A percentile compares a stretch with the other conserved stretches of the same genome.
phyloP scores from a whole-genome alignment of 176 grass and related monocot genomes.

The Lolium perenne region DNA sequence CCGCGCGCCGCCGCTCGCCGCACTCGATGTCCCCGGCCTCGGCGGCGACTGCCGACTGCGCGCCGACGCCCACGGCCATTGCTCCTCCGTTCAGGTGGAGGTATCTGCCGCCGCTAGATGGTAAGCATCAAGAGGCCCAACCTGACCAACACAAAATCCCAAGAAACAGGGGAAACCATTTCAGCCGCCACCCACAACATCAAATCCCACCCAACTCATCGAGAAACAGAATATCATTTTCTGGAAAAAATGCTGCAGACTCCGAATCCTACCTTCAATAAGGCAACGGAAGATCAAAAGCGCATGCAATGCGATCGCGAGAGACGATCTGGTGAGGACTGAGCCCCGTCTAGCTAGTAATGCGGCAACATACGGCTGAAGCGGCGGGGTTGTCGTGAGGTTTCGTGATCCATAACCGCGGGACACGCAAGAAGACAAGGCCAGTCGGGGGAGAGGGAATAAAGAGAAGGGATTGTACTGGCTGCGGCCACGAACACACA shows the following conservation, averaged over 20 bases:
- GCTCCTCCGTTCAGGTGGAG: background rate
- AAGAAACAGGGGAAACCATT: slow-evolving; percentile 1
- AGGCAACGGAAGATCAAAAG: background rate
- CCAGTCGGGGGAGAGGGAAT: slow-evolving; percentile 36
- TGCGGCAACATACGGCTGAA: slow-evolving; percentile 22
- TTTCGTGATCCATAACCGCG: slow-evolving; percentile 58
- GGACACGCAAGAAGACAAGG: slow-evolving; percentile 49
- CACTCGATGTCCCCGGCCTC: slow-evolving; percentile 44
- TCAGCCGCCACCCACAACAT: slow-evolving; percentile 5
- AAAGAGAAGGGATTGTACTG: slow-evolving; percentile 44
- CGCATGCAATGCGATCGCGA: slow-evolving; percentile 57
- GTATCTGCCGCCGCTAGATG: slow-evolving; percentile 7
- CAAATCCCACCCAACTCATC: slow-evolving; percentile 17
- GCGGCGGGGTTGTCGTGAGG: slow-evolving; percentile 55
- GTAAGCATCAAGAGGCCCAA: slow-evolving; percentile 28
- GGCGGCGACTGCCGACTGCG: slow-evolving; percentile 21
- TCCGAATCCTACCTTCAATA: slow-evolving; percentile 34
- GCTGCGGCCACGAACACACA: slow-evolving; percentile 34
- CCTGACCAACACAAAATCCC: slow-evolving; percentile 26
- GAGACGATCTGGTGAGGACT: slow-evolving; percentile 32
- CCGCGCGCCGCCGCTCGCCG: slow-evolving; percentile 28
- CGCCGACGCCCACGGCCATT: slow-evolving; percentile 44
- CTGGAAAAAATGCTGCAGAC: background rate
- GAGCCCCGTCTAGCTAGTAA: slow-evolving; percentile 30
- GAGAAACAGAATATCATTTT: slow-evolving; percentile 18